phyloP scores from a whole-genome alignment of 441 rosid species.

The Adansonia gregorii region DNA sequence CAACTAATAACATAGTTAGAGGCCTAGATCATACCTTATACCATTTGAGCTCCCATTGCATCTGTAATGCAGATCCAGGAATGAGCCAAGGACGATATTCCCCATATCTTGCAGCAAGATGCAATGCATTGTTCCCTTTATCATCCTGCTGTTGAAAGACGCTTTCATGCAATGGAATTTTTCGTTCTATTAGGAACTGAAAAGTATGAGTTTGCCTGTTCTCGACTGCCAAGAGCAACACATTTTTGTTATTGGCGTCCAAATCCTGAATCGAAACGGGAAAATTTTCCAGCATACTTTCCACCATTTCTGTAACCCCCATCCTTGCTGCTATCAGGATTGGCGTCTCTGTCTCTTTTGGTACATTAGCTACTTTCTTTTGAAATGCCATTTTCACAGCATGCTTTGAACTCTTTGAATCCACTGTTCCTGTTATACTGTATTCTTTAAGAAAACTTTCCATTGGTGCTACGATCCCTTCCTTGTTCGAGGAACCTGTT shows the following conservation, averaged over 20 bases:
- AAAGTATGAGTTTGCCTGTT: slow-evolving; percentile 30
- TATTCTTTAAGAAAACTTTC: background rate
- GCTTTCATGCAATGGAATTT: slow-evolving; percentile 28
- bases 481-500: background rate
- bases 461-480: background rate
- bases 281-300: slow-evolving; percentile 22
- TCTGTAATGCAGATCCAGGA: slow-evolving; percentile 39
- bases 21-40: slow-evolving; percentile 27
- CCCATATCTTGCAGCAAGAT: slow-evolving; percentile 37
- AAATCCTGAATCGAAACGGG: slow-evolving; percentile 32
- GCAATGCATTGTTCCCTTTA: slow-evolving; percentile 43
- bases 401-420: background rate
- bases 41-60: slow-evolving; percentile 46
- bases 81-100: slow-evolving; percentile 38
- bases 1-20: background rate
- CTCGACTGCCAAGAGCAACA: slow-evolving; percentile 37
- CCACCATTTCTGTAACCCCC: slow-evolving; percentile 33
- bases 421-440: background rate
- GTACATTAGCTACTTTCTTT: background rate
- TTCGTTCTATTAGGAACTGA: slow-evolving; percentile 22
- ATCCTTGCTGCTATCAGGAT: slow-evolving; percentile 34
- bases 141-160: slow-evolving; percentile 32
- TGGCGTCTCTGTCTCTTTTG: background rate
- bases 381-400: background rate
- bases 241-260: slow-evolving; percentile 28